phyloP scores from a whole-genome alignment of 768 basidiomycete species.

The Macrocybe gigantea region DNA sequence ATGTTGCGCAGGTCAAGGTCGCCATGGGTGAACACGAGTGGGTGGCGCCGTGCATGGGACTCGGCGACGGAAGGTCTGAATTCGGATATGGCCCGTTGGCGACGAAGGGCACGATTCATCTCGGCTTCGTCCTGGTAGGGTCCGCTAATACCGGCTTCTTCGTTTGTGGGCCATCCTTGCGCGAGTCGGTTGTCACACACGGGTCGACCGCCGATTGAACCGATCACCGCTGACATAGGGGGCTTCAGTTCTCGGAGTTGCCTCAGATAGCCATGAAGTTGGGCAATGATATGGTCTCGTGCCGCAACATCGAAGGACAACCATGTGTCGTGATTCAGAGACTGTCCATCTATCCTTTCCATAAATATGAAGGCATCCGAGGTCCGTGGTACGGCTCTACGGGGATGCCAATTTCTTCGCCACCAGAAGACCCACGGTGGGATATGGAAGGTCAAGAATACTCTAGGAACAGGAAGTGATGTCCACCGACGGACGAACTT shows the following conservation, averaged over 20 bases:
- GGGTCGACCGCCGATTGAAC: constrained; percentile 5
- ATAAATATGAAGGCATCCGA: constrained; percentile 4
- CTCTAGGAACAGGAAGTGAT: too few species aligned
- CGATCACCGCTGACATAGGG: neutral
- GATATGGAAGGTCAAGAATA: too few species aligned
- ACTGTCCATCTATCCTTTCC: neutral
- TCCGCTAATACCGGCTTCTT: constrained; percentile 5
- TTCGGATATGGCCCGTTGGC: neutral
- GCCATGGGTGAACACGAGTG: constrained; percentile 29
- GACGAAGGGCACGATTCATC: too few species aligned
- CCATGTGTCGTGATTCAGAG: constrained; percentile 1
- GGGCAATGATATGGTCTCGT: constrained; percentile 3
- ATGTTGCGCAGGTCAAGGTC: constrained; percentile 37
- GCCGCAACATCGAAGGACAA: constrained; percentile 2
- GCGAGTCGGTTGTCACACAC: constrained; percentile 5
- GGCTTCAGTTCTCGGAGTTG: constrained; percentile 4
- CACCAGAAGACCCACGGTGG: too few species aligned
- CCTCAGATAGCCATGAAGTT: constrained; percentile 1
- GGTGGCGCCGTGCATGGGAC: constrained; percentile 2
- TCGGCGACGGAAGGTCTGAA: constrained; percentile 4
- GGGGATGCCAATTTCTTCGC: too few species aligned
- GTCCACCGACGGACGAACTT: too few species aligned
- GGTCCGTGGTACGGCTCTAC: too few species aligned
- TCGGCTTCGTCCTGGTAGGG: neutral
- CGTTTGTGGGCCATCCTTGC: constrained; percentile 3